Evolutionary conservation across 306 rosid genomes (phyloP).

Genomic region (Quercus alba): DNA sequence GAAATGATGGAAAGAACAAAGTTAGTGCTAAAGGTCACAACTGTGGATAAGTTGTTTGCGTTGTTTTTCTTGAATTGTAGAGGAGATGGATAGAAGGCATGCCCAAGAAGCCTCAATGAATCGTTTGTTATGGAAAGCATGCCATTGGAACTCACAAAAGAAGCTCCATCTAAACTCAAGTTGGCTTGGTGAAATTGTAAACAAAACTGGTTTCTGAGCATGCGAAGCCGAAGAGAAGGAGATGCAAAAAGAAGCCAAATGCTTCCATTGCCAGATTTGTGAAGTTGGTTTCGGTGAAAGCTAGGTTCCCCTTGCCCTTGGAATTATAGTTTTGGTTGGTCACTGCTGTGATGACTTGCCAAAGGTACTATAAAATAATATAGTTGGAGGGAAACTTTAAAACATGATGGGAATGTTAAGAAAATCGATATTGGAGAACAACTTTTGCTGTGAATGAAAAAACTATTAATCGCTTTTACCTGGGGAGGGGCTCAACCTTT

Average conservation of each 20-base stretch:
- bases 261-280: slow-evolving; percentile 1
- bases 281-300: slow-evolving; percentile 12
- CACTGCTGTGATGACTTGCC: too few relatives aligned
- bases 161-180: slow-evolving; percentile 22
- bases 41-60: not conserved
- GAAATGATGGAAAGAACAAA: slow-evolving; percentile 29
- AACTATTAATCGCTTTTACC: too few relatives aligned
- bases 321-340: too few relatives aligned
- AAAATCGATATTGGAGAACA: too few relatives aligned
- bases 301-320: too few relatives aligned
- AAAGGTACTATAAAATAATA: too few relatives aligned
- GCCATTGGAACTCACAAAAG: slow-evolving; percentile 16
- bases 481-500: too few relatives aligned
- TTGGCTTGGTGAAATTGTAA: slow-evolving; percentile 6
- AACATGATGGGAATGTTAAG: too few relatives aligned
- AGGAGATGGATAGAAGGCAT: slow-evolving; percentile 30
- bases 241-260: slow-evolving; percentile 15
- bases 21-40: slow-evolving; percentile 28
- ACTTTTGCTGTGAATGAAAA: too few relatives aligned
- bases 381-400: too few relatives aligned
- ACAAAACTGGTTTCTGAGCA: slow-evolving; percentile 7
- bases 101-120: slow-evolving; percentile 24
- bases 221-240: not conserved
- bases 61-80: slow-evolving; percentile 9
- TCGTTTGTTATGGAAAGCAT: slow-evolving; percentile 17